Percentiles rank a stretch among this genome's conserved stretches.
Conservation (phyloP, 73 alveolate genomes). For the Uronychia setigera region DNA sequence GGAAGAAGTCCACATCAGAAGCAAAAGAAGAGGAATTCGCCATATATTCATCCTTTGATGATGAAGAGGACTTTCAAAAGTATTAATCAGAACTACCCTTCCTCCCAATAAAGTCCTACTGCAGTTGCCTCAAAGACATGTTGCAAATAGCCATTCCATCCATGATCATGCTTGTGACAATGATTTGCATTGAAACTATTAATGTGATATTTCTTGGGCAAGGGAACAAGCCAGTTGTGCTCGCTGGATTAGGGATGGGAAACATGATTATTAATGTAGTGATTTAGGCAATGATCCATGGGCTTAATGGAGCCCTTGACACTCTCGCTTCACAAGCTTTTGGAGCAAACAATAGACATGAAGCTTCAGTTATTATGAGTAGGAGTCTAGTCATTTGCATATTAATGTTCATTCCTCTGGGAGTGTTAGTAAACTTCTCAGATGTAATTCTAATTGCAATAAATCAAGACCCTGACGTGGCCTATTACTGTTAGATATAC, state of each 20-base stretch:
- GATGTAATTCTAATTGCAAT: slow-evolving; percentile 16
- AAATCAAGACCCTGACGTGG: slow-evolving; percentile 4
- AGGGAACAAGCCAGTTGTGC: not conserved
- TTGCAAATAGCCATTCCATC: not conserved
- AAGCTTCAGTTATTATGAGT: slow-evolving; percentile 27
- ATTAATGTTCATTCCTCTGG: not conserved
- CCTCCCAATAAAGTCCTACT: too few relatives aligned
- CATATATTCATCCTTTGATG: too few relatives aligned
- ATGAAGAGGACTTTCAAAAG: too few relatives aligned
- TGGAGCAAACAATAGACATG: slow-evolving; percentile 16
- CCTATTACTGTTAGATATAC: not conserved
- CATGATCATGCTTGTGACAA: not conserved
- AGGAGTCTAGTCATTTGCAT: slow-evolving; percentile 24
- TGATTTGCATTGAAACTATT: not conserved
- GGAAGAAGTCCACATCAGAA: too few relatives aligned
- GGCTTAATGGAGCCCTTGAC: slow-evolving; percentile 46
- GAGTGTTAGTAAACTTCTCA: slow-evolving; percentile 8
- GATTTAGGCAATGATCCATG: slow-evolving; percentile 15
- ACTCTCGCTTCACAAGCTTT: slow-evolving; percentile 30
- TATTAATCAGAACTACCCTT: too few relatives aligned
- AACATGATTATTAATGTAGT: not conserved
- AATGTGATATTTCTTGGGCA: not conserved
- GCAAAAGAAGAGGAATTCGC: too few relatives aligned
- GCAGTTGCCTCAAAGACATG: not conserved
- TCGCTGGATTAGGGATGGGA: slow-evolving; percentile 36